A percentile compares a stretch with the other conserved stretches of the same genome.
Conservation (phyloP, 148 eudicot genomes). For the Beta vulgaris region DNA sequence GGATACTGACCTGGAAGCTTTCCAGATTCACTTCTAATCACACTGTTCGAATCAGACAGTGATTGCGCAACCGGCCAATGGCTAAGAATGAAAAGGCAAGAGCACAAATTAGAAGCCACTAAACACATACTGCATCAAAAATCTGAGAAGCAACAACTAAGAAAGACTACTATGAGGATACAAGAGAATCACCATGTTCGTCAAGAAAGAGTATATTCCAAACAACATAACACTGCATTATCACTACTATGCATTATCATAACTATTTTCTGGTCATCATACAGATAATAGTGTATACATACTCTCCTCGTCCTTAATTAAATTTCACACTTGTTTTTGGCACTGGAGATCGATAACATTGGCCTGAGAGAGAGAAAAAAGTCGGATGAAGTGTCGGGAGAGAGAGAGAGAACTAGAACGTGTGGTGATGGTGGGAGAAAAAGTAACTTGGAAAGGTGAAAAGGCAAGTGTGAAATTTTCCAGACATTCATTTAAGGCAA, state of each 20-base stretch:
- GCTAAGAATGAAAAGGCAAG: slow-evolving; percentile 35
- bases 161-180: not conserved
- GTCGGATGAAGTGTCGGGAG: too few species aligned
- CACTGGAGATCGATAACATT: not conserved
- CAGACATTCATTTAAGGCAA: not conserved
- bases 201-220: not conserved
- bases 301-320: not conserved
- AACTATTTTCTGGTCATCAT: not conserved
- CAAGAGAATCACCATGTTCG: not conserved
- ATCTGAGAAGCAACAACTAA: not conserved
- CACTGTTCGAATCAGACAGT: slow-evolving; percentile 33
- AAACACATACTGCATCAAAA: not conserved
- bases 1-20: slow-evolving; percentile 68
- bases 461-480: not conserved
- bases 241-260: not conserved
- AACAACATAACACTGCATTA: not conserved
- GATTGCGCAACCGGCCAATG: slow-evolving; percentile 58
- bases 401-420: not conserved
- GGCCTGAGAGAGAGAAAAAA: not conserved
- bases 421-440: not conserved
- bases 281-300: not conserved
- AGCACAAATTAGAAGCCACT: slow-evolving; percentile 19
- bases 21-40: slow-evolving; percentile 35
- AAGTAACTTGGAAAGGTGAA: not conserved
- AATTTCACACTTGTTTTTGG: not conserved